A percentile compares a stretch with the other conserved stretches of the same genome.
These are phyloP conservation scores for Parachaetomium inaequale DNA, from an alignment of 495 filamentous ascomycete species.

Conservation along the genomic window DNA sequence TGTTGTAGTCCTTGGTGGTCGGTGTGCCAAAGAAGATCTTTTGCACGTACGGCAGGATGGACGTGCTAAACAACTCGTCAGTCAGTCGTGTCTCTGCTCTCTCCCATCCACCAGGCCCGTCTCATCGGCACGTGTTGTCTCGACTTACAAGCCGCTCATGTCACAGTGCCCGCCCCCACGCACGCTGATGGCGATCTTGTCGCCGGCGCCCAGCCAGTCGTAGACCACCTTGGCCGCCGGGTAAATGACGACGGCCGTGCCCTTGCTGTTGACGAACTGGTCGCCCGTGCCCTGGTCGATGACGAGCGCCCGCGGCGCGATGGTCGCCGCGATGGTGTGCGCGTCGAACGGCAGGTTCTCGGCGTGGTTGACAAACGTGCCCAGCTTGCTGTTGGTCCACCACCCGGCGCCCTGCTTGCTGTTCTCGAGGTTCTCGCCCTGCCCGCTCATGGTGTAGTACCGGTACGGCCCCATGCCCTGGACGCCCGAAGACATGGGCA, in stretches of 20 bases:
- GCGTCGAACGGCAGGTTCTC: conserved; percentile 51
- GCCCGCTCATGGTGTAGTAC: conserved; percentile 49
- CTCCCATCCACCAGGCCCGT: neutral
- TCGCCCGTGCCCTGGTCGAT: conserved; percentile 51
- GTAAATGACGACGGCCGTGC: conserved; percentile 47
- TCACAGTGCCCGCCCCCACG: conserved; percentile 50
- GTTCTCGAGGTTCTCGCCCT: conserved; percentile 54
- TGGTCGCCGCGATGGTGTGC: conserved; percentile 51
- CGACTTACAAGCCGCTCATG: conserved; percentile 46
- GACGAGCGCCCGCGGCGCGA: conserved; percentile 51
- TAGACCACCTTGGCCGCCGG: conserved; percentile 52
- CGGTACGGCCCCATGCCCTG: conserved; percentile 53
- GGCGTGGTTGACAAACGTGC: conserved; percentile 48
- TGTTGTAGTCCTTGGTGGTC: conserved; percentile 46
- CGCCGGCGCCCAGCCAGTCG: conserved; percentile 47
- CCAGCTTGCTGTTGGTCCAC: conserved; percentile 48
- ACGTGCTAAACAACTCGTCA: conserved; percentile 31
- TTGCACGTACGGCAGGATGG: conserved; percentile 49
- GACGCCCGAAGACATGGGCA: conserved; percentile 54
- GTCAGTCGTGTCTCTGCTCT: neutral
- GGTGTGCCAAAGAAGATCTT: conserved; percentile 48
- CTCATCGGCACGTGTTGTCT: neutral
- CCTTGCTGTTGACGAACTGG: conserved; percentile 50
- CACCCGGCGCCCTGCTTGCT: conserved; percentile 52
- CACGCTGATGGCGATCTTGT: conserved; percentile 50